Percentiles rank a stretch among this genome's conserved stretches.
phyloP scores from a whole-genome alignment of 495 filamentous ascomycete species.

The Tuber aestivum region DNA sequence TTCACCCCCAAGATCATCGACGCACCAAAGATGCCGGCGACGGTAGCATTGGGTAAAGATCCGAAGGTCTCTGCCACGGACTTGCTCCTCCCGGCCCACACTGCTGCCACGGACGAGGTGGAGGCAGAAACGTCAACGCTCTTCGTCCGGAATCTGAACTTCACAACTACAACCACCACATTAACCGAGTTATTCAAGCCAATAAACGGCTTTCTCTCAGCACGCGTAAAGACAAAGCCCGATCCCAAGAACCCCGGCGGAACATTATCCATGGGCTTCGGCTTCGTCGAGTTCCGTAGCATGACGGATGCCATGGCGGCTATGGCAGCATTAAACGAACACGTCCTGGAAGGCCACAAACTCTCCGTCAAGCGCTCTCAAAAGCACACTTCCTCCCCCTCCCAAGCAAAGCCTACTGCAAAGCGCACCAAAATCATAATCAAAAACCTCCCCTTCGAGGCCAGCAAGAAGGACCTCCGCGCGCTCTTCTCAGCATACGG shows the following conservation, averaged over 20 bases:
- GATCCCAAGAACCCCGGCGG: constrained; percentile 79
- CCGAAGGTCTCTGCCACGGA: constrained; percentile 46
- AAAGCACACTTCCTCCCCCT: constrained; percentile 44
- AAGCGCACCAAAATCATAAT: constrained; percentile 88
- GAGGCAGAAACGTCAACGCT: constrained; percentile 65
- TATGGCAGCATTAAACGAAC: constrained; percentile 74
- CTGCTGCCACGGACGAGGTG: constrained; percentile 48
- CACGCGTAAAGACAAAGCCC: constrained; percentile 76
- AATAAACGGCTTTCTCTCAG: constrained; percentile 78
- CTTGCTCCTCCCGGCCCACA: constrained; percentile 46
- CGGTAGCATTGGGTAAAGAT: constrained; percentile 36
- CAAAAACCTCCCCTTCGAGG: constrained; percentile 97
- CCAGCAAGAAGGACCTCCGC: constrained; percentile 82
- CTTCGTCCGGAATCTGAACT: constrained; percentile 89
- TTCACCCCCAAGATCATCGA: constrained; percentile 16
- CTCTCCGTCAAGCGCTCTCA: constrained; percentile 77
- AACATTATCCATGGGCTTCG: constrained; percentile 90
- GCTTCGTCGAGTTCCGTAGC: constrained; percentile 81
- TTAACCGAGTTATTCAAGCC: constrained; percentile 69
- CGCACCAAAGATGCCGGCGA: constrained; percentile 36
- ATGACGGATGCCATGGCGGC: constrained; percentile 73
- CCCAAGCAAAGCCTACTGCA: constrained; percentile 62
- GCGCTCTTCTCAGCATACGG: constrained; percentile 77
- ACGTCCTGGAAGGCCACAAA: constrained; percentile 76
- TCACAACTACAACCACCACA: constrained; percentile 70